Base-by-base conservation (phyloP, 176 grass and related monocot genomes). In the Metroxylon sagu region DNA sequence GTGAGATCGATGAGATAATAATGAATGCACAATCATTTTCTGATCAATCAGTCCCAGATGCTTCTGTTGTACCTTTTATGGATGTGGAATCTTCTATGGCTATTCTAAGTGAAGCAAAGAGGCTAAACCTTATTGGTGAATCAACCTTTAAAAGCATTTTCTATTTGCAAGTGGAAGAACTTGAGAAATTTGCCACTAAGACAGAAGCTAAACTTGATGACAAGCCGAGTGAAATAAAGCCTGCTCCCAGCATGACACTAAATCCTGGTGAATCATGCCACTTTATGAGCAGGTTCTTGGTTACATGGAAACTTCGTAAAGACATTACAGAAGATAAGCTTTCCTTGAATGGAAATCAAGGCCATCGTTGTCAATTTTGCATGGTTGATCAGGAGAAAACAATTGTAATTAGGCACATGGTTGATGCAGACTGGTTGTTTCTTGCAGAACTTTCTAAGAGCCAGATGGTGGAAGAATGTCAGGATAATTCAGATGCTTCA, bases 401-500 rank as follows among this genome's bases (percentile, higher is more conserved):
- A 59, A 18, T 87, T 18, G 19, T 55, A 69, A 25, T 96, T 72
- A 75, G 91, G 18, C 80, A 72, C 72, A 87, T 96, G 86, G 66
- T 81, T 59, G 91, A 96, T 76, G 56, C 64, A 1, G 91, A 90
- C 57, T 90, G 91, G 91, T 71, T 96, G 72, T 96, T 87, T 80
- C 86, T 96, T 70, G 67, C 68, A 27, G 64, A 77, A 69, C 48
- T 85, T 69, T 87, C 69, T 76, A 79, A 67, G 64, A 77, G 50
- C 25, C 25, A 7, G 30, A 31, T 35, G 64, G 16, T 75, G 27
- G 57, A 77, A 78, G 75, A 74, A 29, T 64, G 31, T 25, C 26
- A 53, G 4, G 50, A 54, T 61, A 18, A 52, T 64, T 39, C 19
- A 26, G 59, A 65, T 53, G 27, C 23, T 68, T 74, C 55, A 65